Base-by-base conservation (phyloP, 2,329 filamentous ascomycete species). In the Aspergillus sp. region DNA sequence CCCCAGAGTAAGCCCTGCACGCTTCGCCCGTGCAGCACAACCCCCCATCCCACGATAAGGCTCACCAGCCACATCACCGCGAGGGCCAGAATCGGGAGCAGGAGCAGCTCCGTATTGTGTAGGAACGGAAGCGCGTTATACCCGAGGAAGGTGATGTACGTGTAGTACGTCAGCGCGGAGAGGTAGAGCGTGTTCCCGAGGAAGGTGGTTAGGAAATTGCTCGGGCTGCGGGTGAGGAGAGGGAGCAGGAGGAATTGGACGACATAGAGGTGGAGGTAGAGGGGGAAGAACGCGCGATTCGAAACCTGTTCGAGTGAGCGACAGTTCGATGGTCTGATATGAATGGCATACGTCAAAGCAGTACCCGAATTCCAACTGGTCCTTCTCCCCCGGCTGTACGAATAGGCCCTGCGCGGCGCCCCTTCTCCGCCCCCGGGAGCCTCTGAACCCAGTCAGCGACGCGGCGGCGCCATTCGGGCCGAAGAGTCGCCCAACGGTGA, bases 51-150 rank as follows among this genome's bases (percentile, higher is more conserved):
- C 4, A 57, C 54, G 44, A 70, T 63, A 34, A 69, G 48, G 44
- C 64, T 67, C 12, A 68, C 51, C n/a, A 67, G 47, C 75, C 76
- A 82, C 15, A 80, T 49, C 16, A 79, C 61, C 2, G 66, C 67
- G 29, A 75, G 69, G 2, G 75, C 62, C n/a, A 74, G 61, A 29
- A 79, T 71, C 0, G 78, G 78, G 8, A 74, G 62, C 19, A 82
- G 64, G 10, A 82, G 63, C 3, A 80, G 66, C 52, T 81, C 75
- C 1, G 78, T 81, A 43, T 80, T 75, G 49, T 77, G 73, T 15
- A 81, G 57, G 51, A 81, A 81, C 0, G 78, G 77, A 11, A 82
- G 61, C 15, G 76, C 75, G 46, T 81, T 81, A 56, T 81, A 82
- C 20, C 78, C 78, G 26, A 82, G 61, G 52, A 82, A 82, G 6